A percentile compares a stretch with the other conserved stretches of the same genome.
Conservation (phyloP, 352 stramenopile species). For the Phytophthora fragariae region DNA sequence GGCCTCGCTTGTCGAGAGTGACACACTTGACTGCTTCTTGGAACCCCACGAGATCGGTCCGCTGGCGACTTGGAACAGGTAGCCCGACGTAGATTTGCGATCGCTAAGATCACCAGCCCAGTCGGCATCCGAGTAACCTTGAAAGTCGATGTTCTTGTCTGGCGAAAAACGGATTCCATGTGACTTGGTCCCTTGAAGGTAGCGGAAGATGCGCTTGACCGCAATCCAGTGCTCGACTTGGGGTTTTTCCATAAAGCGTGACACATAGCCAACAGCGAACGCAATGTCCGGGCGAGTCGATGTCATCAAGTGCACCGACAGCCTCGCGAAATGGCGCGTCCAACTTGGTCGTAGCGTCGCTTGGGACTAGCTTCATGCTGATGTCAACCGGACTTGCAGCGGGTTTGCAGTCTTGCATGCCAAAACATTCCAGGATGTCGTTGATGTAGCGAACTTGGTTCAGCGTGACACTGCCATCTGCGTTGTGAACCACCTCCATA, state of each 20-base stretch:
- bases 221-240: too few species aligned
- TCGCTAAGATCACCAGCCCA: conserved; percentile 18
- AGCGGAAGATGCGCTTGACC: too few species aligned
- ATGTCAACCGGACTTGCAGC: conserved; percentile 9
- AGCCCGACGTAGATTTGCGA: conserved; percentile 21
- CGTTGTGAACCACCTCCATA: conserved; percentile 11
- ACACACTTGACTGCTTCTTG: conserved; percentile 28
- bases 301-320: conserved; percentile 30
- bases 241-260: conserved; percentile 36
- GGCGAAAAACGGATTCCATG: too few species aligned
- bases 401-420: conserved; percentile 13
- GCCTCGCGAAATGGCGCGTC: conserved; percentile 19
- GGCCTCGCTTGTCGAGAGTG: conserved; percentile 22
- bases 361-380: conserved; percentile 7
- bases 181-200: too few species aligned
- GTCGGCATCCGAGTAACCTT: conserved; percentile 20
- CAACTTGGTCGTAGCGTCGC: conserved; percentile 13
- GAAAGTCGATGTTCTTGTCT: conserved; percentile 13
- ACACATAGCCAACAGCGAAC: conserved; percentile 20
- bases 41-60: conserved; percentile 10
- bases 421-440: conserved; percentile 17
- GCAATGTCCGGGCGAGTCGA: conserved; percentile 28
- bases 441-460: conserved; percentile 5
- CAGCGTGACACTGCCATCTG: conserved; percentile 13
- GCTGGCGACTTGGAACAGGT: conserved; percentile 3